Conservation (phyloP, 2,329 filamentous ascomycete genomes). For the Arthrobotrys conoides region DNA sequence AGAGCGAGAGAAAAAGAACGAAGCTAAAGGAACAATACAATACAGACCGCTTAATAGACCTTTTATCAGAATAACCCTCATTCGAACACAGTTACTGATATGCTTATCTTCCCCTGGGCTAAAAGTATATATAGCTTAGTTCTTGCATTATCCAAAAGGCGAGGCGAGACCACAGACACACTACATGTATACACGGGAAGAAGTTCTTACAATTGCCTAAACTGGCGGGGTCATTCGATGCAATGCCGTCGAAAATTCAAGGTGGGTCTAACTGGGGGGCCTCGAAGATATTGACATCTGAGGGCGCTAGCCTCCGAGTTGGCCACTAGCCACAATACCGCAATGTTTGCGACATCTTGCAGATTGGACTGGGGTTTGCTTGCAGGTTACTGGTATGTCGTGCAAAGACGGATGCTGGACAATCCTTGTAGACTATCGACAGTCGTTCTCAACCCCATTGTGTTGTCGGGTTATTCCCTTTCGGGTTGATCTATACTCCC, state of each 20-base stretch:
- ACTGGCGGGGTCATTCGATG: constrained; percentile 37
- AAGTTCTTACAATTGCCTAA: constrained; percentile 48
- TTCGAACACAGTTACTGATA: constrained; percentile 11
- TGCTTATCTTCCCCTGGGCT: constrained; percentile 8
- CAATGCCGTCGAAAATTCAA: constrained; percentile 2
- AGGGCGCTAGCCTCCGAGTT: not conserved
- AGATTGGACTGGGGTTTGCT: constrained; percentile 7
- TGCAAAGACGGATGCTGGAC: not conserved
- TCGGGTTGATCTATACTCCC: too few species aligned
- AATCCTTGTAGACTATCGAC: not conserved
- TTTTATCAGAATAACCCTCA: constrained; percentile 21
- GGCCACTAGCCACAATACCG: constrained; percentile 55
- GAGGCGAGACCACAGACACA: not conserved
- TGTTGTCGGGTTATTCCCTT: not conserved
- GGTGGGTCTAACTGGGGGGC: constrained; percentile 17
- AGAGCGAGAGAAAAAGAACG: too few species aligned
- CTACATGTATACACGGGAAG: constrained; percentile 11
- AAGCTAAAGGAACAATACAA: not conserved
- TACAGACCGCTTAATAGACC: constrained; percentile 7
- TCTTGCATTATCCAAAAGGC: not conserved
- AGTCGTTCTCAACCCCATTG: not conserved
- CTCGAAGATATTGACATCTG: constrained; percentile 13
- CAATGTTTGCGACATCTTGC: constrained; percentile 59
- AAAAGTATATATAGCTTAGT: too few species aligned
- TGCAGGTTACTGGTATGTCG: constrained; percentile 3